Percentiles rank a stretch among this genome's conserved stretches.
Evolutionary conservation across 495 filamentous ascomycete genomes (phyloP).

Genomic region (Parmelia sp.): DNA sequence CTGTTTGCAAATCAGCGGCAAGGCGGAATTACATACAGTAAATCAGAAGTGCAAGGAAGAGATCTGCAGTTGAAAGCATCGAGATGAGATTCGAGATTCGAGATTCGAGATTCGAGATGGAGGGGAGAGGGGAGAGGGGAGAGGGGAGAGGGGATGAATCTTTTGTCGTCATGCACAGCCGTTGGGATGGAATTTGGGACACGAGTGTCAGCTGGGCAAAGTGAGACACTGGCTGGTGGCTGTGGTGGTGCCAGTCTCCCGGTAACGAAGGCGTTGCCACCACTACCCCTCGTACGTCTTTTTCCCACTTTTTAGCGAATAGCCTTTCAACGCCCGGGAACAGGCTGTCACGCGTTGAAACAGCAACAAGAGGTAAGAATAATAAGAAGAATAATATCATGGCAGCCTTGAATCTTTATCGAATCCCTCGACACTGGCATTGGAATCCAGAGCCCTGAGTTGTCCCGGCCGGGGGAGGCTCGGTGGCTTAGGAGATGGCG

Average conservation of each 20-base stretch:
- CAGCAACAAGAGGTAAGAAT: neutral
- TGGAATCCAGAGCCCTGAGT: neutral
- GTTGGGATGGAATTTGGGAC: neutral
- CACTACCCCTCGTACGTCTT: neutral
- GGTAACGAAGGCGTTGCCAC: neutral
- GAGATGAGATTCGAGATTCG: neutral
- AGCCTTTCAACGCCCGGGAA: neutral
- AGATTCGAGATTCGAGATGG: too few relatives aligned
- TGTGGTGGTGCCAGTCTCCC: neutral
- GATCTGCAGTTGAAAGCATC: neutral
- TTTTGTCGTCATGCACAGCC: neutral
- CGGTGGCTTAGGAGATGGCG: neutral
- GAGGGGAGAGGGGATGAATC: neutral
- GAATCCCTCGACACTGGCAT: too few relatives aligned
- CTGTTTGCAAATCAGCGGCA: neutral
- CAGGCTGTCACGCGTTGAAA: neutral
- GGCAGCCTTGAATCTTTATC: neutral
- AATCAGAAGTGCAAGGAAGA: neutral
- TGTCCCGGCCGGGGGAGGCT: neutral
- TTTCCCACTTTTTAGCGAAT: neutral
- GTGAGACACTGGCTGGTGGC: neutral
- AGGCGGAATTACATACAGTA: too few relatives aligned
- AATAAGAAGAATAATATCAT: neutral
- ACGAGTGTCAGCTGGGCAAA: neutral
- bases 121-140: too few relatives aligned